Evolutionary conservation across 2,329 filamentous ascomycete species (phyloP), one percentile per base, ranked within the genome.

Genomic region (Calycina herbarum): DNA sequence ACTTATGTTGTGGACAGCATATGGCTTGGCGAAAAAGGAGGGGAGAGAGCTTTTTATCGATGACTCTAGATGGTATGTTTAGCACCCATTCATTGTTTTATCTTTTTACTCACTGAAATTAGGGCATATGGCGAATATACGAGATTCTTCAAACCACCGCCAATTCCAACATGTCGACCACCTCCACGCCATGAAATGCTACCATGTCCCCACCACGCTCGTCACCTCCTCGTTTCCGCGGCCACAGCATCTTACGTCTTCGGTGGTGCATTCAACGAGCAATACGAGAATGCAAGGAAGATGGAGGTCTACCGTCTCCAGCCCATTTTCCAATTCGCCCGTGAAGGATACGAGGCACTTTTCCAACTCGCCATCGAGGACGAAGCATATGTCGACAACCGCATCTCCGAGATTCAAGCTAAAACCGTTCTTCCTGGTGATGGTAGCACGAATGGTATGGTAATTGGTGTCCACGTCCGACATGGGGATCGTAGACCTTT

Each of bases 1-100:
- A 66, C 88, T 96, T 84, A 85, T 89, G 73, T 76, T 96, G 64
- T 97, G 93, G 92, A 89, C 90, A 72, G 89, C 92, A 31, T 96
- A 95, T 75, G 91, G 91, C 3, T 79, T 96, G 63, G 92, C 93
- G 1, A 82, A 89, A 74, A 85, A 88, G 66, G 90, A 96, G 75
- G 86, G 85, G 15, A 83, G 92, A 29, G 82, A 87, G 0, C 96
- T 96, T 77, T 96, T 96, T 79, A 82, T 96, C 68, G 92, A 96
- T 72, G 93, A 96, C 77, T 87, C 89, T 6, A 84, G 89, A 70
- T 96, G 93, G 85, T 82, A 76, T 64, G 76, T 69, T 62, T 20
- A 33, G 35, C 27, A 4, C 13, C 13, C 11, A 3, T 24, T 64
- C 24, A 4, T 31, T 15, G 13, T 15, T 29, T 29, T 4, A 35